Conservation (phyloP, 257 asterid genomes). For the Solanum lycopersicoides region DNA sequence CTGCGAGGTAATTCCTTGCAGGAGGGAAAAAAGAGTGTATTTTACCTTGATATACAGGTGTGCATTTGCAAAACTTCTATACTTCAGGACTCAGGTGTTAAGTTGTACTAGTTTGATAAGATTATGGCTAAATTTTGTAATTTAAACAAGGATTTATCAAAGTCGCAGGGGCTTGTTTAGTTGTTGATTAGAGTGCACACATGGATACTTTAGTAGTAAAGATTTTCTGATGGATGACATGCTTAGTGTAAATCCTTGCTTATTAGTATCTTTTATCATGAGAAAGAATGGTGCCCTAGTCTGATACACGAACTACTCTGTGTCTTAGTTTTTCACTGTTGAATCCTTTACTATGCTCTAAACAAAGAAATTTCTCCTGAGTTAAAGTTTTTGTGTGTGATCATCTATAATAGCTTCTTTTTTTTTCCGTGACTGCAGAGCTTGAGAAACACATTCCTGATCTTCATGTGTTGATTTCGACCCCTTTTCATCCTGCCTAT, state of each 20-base stretch:
- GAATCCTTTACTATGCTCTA: neutral
- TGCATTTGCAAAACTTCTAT: neutral
- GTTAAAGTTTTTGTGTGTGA: neutral
- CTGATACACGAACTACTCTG: neutral
- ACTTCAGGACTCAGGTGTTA: neutral
- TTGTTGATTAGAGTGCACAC: neutral
- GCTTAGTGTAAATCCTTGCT: neutral
- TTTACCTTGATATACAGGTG: neutral
- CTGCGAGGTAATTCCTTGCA: neutral
- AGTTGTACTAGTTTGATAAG: neutral
- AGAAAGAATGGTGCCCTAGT: neutral
- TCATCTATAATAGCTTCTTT: neutral
- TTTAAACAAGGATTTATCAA: neutral
- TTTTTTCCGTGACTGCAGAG: constrained; percentile 35
- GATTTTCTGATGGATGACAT: neutral
- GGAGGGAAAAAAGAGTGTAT: neutral
- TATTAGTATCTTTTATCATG: neutral
- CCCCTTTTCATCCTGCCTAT: constrained; percentile 98
- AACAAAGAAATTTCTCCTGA: neutral
- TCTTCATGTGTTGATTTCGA: constrained; percentile 80
- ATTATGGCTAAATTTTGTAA: neutral
- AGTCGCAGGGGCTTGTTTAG: neutral
- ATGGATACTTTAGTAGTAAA: neutral
- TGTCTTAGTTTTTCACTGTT: neutral
- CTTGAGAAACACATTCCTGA: constrained; percentile 95